These are phyloP conservation scores for Mycosphaerella sp. DNA, from an alignment of 2,329 filamentous ascomycete genomes.

Conservation along the genomic window DNA sequence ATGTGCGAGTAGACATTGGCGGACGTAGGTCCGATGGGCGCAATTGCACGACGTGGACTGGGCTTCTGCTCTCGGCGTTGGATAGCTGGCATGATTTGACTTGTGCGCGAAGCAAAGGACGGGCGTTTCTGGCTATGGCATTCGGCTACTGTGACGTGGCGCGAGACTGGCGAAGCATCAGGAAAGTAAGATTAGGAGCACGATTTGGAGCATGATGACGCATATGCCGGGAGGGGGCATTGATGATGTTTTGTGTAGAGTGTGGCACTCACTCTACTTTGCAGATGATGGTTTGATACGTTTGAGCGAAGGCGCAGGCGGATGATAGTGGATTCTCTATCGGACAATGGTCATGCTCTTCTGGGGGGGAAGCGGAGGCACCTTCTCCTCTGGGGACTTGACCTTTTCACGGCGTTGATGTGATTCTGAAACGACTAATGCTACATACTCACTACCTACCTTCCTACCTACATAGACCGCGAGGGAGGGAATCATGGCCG, in stretches of 20 bases:
- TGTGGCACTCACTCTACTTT: neutral
- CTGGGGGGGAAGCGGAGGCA: neutral
- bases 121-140: too few relatives aligned
- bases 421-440: neutral
- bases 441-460: neutral
- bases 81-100: too few relatives aligned
- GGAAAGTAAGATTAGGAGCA: too few relatives aligned
- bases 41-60: too few relatives aligned
- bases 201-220: neutral
- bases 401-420: neutral
- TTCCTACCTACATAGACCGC: neutral
- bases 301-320: neutral
- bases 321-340: neutral
- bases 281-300: neutral
- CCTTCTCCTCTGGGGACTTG: neutral
- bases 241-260: neutral
- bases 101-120: too few relatives aligned
- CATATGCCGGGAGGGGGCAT: neutral
- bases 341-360: neutral
- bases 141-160: too few relatives aligned
- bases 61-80: too few relatives aligned
- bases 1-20: too few relatives aligned
- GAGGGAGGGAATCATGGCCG: neutral
- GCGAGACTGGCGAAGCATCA: too few relatives aligned
- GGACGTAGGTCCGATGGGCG: too few relatives aligned